Base-by-base conservation (phyloP, 192 early-diverging fungal species). In the Coemansia sp. region DNA sequence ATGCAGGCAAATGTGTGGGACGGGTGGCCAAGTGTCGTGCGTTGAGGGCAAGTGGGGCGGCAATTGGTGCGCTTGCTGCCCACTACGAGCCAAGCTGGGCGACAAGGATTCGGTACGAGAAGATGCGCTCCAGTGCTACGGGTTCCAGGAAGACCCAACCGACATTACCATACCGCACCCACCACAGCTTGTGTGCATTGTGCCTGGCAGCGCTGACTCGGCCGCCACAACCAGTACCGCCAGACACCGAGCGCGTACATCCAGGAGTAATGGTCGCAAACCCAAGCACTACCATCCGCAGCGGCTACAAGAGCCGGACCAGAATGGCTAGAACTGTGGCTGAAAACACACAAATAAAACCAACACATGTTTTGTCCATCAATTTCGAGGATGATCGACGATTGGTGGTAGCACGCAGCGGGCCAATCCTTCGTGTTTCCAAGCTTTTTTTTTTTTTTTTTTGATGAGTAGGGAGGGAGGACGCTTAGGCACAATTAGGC, bases 81-180 rank as follows among this genome's bases (percentile, higher is more conserved):
- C 79, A 27, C 58, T 72, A 39, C 74, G 79, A 48, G 60, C 60
- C n/a, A 67, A 65, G 41, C 41, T 60, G 19, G 53, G 68, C 29
- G 63, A 62, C 20, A 39, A 20, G 29, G 31, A 15, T 5, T 38
- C n/a, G 58, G 29, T 22, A 60, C 40, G 40, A 8, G 50, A 46
- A 38, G 61, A 46, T 3, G 59, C 65, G 24, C 36, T 67, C 11
- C 62, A 62, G 68, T 76, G 79, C 71, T 82, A 82, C 45, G 79
- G 73, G 7, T 72, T 76, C 12, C 67, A 75, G 22, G 71, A 75
- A 3, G 79, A 82, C 59, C 68, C 75, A 24, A 75, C 70, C 4
- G 79, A 82, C 62, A 82, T 82, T 46, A 59, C 73, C 34, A 76
- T 82, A 9, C 79, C 79, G 13, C 79, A 82, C 63, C 79, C 79